Evolutionary conservation across 31 red algal genomes (phyloP), one percentile per base, ranked within the genome.

Genomic region (Endocladia muricata): DNA sequence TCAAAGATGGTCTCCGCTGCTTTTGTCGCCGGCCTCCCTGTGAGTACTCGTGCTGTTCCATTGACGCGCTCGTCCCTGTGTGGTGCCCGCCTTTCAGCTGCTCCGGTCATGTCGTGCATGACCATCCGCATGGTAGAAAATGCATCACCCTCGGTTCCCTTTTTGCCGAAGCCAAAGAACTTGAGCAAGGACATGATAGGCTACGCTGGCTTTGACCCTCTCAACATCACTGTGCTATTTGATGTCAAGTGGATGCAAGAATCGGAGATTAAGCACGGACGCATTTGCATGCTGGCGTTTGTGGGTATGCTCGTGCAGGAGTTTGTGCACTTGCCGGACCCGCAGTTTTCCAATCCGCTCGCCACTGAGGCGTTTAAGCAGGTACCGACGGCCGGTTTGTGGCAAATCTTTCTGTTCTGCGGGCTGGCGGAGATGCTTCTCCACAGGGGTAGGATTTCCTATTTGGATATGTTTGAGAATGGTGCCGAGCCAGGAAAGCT

Each of bases 381-480:
- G 43, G 93, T 96, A 37, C 87, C 88, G 1, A 23, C 76, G 33
- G 93, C 78, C 7, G 88, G 81, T 9, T 57, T 96, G 65, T 76
- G 71, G 81, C 95, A 98, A 55, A 91, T 98, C 67, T 90, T 98
- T 47, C 49, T 98, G 35, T 85, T 82, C 72, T 88, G 82, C 47
- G 79, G 90, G 60, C 4, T 93, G 0, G 48, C 41, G 36, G 95
- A 98, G 61, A 79, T 98, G 25, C 57, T 94, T 41, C 38, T 63
- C 31, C 91, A 94, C 77, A 85, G 73, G 73, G 91, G 91, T 19
- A 89, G 73, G 61, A 61, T 91, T 35, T 66, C 95, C 2, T 91
- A 83, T 48, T 11, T 13, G 2, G 65, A 83, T 72, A 83, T 90
- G 70, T 88, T 85, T 37, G 86, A 86, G 41, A 77, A 91, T 25